A percentile compares a stretch with the other conserved stretches of the same genome.
phyloP scores from a whole-genome alignment of 345 rosid species.

The Citrus mangshanensis region DNA sequence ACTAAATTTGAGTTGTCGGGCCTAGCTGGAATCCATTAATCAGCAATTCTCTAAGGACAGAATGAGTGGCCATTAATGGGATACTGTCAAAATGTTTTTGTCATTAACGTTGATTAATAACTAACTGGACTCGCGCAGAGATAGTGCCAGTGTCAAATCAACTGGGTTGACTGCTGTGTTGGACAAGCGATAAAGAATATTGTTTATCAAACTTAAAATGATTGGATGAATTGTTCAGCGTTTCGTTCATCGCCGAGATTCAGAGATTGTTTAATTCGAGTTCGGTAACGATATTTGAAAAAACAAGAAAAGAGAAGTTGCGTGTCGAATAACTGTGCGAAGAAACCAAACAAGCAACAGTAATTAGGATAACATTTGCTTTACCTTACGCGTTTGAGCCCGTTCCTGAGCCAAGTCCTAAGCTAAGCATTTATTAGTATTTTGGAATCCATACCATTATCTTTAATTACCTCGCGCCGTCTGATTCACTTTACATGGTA shows the following conservation, averaged over 20 bases:
- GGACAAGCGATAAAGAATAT: neutral
- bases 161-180: neutral
- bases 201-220: neutral
- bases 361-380: no score
- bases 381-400: neutral
- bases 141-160: neutral
- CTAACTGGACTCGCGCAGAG: neutral
- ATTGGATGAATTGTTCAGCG: neutral
- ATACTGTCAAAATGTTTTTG: neutral
- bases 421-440: no score
- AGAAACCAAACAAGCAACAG: neutral
- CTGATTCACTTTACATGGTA: no score
- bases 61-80: neutral
- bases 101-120: neutral
- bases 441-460: no score
- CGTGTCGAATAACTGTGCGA: neutral
- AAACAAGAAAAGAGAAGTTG: neutral
- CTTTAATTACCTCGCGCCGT: no score
- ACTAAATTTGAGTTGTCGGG: neutral
- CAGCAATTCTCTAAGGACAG: neutral
- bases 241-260: neutral
- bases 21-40: slow-evolving; percentile 6
- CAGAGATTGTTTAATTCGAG: neutral
- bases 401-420: no score
- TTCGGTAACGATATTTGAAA: neutral